These are phyloP conservation scores for Biscogniauxia sp. DNA, from an alignment of 2,329 filamentous ascomycete species.

Conservation along the genomic window DNA sequence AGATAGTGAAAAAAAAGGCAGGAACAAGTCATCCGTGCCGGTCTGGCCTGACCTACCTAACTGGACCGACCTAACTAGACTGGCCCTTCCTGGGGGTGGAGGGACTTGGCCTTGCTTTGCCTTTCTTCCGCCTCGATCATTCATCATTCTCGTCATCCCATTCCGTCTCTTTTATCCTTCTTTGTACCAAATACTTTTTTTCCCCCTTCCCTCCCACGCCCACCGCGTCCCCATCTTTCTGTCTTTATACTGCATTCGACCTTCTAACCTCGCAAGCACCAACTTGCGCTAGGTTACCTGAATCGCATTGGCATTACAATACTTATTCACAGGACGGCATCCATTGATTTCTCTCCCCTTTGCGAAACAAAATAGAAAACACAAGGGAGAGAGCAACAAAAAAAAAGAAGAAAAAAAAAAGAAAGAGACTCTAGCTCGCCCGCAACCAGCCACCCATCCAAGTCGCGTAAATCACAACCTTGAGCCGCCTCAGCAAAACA, in stretches of 20 bases:
- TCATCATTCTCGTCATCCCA: slow-evolving; percentile 15
- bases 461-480: slow-evolving; percentile 6
- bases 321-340: not conserved
- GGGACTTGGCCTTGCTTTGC: not conserved
- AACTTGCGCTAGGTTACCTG: slow-evolving; percentile 7
- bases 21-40: not conserved
- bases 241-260: slow-evolving; percentile 7
- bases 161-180: slow-evolving; percentile 22
- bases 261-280: not conserved
- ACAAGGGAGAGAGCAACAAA: not conserved
- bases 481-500: slow-evolving; percentile 4
- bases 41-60: not conserved
- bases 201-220: not conserved
- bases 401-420: not conserved
- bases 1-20: not conserved
- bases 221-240: slow-evolving; percentile 15
- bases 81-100: not conserved
- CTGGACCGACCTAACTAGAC: not conserved
- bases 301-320: slow-evolving; percentile 12
- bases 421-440: slow-evolving; percentile 9
- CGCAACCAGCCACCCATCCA: slow-evolving; percentile 6
- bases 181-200: slow-evolving; percentile 20
- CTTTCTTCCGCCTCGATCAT: not conserved
- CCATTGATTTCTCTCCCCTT: not conserved
- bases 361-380: not conserved